Evolutionary conservation across 148 eudicot species (phyloP).

Genomic region (Fagopyrum tataricum): DNA sequence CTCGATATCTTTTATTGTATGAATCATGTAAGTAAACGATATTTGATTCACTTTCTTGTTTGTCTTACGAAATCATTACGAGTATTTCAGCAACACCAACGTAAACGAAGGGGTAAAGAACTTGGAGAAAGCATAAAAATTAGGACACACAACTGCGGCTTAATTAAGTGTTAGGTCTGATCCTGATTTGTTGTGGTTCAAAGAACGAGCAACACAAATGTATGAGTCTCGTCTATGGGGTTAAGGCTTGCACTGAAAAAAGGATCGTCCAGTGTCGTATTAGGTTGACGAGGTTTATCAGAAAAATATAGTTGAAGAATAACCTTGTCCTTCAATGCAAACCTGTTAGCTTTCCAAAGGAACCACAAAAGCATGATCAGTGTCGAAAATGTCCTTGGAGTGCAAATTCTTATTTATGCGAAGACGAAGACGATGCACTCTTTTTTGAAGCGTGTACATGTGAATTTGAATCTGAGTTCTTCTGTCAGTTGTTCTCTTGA

Average conservation of each 20-base stretch:
- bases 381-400: not conserved
- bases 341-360: not conserved
- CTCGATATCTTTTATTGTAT: no score
- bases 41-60: not conserved
- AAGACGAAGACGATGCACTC: not conserved
- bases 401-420: not conserved
- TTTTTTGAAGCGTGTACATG: not conserved
- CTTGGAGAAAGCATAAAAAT: not conserved
- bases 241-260: not conserved
- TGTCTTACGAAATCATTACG: not conserved
- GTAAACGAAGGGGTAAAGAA: not conserved
- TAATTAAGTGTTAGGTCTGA: constrained; percentile 3
- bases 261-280: not conserved
- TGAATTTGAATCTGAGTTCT: no score
- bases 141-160: not conserved
- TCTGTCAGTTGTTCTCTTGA: no score
- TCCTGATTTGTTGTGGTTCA: not conserved
- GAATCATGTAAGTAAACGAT: not conserved
- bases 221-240: not conserved
- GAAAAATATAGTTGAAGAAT: not conserved
- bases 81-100: not conserved
- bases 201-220: not conserved
- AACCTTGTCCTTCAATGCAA: not conserved
- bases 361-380: not conserved
- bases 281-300: not conserved